Evolutionary conservation across 2,329 filamentous ascomycete genomes (phyloP).

Genomic region (Phaeosphaeriaceae sp.): DNA sequence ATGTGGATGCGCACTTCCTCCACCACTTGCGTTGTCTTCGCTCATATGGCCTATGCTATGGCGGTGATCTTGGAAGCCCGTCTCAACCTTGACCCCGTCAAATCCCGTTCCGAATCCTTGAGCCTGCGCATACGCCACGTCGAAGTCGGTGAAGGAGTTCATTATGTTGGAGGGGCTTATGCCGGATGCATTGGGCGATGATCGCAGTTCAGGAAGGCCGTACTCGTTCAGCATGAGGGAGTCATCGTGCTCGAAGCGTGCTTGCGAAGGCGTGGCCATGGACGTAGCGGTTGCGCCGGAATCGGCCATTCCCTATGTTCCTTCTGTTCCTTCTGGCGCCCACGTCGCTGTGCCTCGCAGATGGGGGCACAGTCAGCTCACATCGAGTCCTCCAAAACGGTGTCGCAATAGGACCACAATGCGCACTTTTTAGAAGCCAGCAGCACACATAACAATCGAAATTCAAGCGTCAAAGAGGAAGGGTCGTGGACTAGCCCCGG

Average conservation of each 20-base stretch:
- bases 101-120: conserved; percentile 30
- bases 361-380: conserved; percentile 16
- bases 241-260: conserved; percentile 43
- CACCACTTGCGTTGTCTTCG: conserved; percentile 41
- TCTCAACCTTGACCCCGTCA: conserved; percentile 30
- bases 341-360: conserved; percentile 29
- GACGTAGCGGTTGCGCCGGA: conserved; percentile 35
- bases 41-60: conserved; percentile 42
- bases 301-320: conserved; percentile 31
- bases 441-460: conserved; percentile 10
- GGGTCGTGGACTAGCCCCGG: conserved; percentile 17
- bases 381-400: conserved; percentile 22
- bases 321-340: conserved; percentile 12
- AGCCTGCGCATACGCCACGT: conserved; percentile 36
- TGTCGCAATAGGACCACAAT: background rate
- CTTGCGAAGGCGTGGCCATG: conserved; percentile 38
- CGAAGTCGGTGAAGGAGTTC: conserved; percentile 41
- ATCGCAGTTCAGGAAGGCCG: conserved; percentile 41
- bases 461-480: conserved; percentile 6
- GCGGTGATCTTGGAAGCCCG: conserved; percentile 34
- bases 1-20: conserved; percentile 35
- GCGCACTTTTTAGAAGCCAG: background rate
- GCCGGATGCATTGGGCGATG: conserved; percentile 28
- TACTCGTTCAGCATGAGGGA: conserved; percentile 46
- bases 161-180: conserved; percentile 39